Conservation (phyloP, 1,284 basidiomycete genomes). For the Polyporus tsugae region DNA sequence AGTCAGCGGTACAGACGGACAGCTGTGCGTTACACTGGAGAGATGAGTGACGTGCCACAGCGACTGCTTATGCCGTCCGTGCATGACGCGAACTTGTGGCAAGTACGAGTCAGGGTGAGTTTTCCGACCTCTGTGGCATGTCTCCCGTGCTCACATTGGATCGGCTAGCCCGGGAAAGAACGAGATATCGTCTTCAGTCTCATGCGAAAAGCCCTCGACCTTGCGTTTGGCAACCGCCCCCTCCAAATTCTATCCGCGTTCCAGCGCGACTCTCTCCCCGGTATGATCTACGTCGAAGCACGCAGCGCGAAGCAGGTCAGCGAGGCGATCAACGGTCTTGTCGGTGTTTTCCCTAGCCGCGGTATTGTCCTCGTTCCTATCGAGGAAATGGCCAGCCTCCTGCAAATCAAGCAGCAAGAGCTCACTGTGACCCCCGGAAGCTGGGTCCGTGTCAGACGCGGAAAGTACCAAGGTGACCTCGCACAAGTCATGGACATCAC, state of each 20-base stretch:
- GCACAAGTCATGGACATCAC: conserved; percentile 95
- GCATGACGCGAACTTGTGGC: conserved; percentile 96
- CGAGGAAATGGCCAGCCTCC: conserved; percentile 97
- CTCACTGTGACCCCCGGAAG: conserved; percentile 86
- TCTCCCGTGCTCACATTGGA: background rate
- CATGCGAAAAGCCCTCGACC: conserved; percentile 90
- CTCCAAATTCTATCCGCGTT: conserved; percentile 93
- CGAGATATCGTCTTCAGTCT: conserved; percentile 93
- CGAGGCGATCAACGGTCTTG: conserved; percentile 88
- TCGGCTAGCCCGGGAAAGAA: conserved; percentile 84
- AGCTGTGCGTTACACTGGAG: conserved; percentile 82
- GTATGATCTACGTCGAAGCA: conserved; percentile 97
- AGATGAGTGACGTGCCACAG: conserved; percentile 95
- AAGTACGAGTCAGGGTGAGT: conserved; percentile 90
- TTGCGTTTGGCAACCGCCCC: conserved; percentile 79
- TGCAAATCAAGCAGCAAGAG: conserved; percentile 96
- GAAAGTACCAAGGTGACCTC: conserved; percentile 94
- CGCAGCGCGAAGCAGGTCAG: conserved; percentile 88
- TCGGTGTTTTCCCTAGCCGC: conserved; percentile 88
- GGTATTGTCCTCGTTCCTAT: conserved; percentile 92
- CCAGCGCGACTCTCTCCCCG: conserved; percentile 93
- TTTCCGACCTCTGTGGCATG: background rate
- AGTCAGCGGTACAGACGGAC: conserved; percentile 82
- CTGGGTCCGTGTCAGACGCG: conserved; percentile 96
- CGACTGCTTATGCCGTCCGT: conserved; percentile 97